Evolutionary conservation across 345 rosid species (phyloP), one percentile per base, ranked within the genome.

Genomic region (Euclidium syriacum): DNA sequence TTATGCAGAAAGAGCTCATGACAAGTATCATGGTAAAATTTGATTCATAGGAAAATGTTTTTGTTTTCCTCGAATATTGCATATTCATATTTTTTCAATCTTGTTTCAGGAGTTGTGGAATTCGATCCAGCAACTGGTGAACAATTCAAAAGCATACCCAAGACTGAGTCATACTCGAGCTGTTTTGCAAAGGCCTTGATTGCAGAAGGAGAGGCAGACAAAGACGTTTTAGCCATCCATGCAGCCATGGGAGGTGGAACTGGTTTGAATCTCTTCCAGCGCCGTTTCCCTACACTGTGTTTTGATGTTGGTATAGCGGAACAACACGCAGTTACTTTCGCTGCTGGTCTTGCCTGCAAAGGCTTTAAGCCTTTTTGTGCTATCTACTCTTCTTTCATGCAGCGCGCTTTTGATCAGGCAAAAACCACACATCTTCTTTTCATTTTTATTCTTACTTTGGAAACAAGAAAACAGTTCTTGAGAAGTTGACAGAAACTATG

Each of bases 241-340:
- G 97, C 99, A 49, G 99, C 99, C 24, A 94, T 94, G 99, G 99
- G 99, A 77, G 99, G 99, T 50, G 99, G 99, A 41, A 94, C 97
- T 0, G 99, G 99, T 4, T 65, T 94, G 52, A 94, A 94, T 56
- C 83, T 81, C 50, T 94, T 94, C 74, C 96, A 79, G 35, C 88
- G 91, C 12, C 96, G 88, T 4, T 94, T 87, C 61, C 99, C 96
- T 6, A 54, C 81, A 18, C 72, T 95, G 70, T 94, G 99, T 73
- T 94, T 94, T 0, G 97, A 94, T 65, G 99, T 94, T 1, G 99
- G 99, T 19, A 94, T 94, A 9, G 99, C 97, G 0, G 99, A 94
- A 70, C 99, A 94, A 70, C 99, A 94, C 32, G 99, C 95, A 9
- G 99, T 94, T 56, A 94, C 99, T 55, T 90, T 94, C 54, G 99